A percentile compares a stretch with the other conserved stretches of the same genome.
Evolutionary conservation across 257 asterid genomes (phyloP).

Genomic region (Penstemon barbatus): DNA sequence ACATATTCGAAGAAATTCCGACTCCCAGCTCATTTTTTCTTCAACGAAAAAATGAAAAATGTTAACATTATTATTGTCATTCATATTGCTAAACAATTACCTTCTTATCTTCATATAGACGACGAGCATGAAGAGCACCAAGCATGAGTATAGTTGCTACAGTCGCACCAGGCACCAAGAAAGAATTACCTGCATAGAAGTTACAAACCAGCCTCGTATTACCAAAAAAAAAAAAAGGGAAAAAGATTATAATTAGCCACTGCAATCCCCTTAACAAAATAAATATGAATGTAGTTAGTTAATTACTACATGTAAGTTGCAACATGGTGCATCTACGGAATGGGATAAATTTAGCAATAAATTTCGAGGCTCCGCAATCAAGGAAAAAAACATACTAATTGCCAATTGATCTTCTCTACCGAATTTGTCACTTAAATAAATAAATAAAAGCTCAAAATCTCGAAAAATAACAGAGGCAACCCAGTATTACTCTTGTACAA

Average conservation of each 20-base stretch:
- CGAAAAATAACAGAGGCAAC: not conserved
- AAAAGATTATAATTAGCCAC: not conserved
- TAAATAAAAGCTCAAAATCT: not conserved
- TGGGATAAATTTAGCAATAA: not conserved
- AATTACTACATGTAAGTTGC: not conserved
- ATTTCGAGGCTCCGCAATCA: not conserved
- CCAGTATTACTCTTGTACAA: not conserved
- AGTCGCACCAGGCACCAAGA: conserved; percentile 93
- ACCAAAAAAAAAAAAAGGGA: no score
- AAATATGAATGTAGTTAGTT: not conserved
- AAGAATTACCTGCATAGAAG: conserved; percentile 55
- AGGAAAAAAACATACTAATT: not conserved
- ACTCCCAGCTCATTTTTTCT: no score
- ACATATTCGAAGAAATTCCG: no score
- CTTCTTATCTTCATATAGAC: conserved; percentile 84
- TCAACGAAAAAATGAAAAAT: no score
- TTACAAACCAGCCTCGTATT: not conserved
- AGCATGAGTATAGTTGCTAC: conserved; percentile 89
- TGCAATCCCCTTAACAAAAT: not conserved
- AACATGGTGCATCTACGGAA: not conserved
- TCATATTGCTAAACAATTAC: conserved; percentile 33
- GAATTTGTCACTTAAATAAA: not conserved
- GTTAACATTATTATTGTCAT: not conserved
- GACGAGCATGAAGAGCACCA: conserved; percentile 93
- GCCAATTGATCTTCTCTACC: not conserved